phyloP scores from a whole-genome alignment of 805 yeast genomes.

The Candida xyloterini region DNA sequence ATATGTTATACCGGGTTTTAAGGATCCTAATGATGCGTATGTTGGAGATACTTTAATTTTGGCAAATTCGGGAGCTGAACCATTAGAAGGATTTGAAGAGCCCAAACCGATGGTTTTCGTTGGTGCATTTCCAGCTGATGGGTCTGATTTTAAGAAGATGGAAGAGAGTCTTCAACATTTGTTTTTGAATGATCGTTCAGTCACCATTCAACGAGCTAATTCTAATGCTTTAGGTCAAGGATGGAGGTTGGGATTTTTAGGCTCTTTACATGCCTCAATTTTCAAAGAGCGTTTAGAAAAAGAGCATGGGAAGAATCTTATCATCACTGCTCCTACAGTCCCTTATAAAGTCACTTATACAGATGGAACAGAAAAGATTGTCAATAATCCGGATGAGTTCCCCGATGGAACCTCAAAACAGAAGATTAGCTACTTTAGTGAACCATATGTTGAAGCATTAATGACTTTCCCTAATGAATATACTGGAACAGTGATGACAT shows the following conservation, averaged over 20 bases:
- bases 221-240: slow-evolving; percentile 96
- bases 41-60: slow-evolving; percentile 88
- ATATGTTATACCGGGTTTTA: slow-evolving; percentile 93
- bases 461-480: slow-evolving; percentile 92
- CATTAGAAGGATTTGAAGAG: slow-evolving; percentile 93
- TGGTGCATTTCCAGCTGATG: slow-evolving; percentile 97
- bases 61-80: slow-evolving; percentile 56
- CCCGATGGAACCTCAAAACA: slow-evolving; percentile 55
- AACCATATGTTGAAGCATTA: slow-evolving; percentile 86
- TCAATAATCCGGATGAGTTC: slow-evolving; percentile 91
- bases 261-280: slow-evolving; percentile 92
- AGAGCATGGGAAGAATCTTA: slow-evolving; percentile 90
- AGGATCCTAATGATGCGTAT: slow-evolving; percentile 76
- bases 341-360: slow-evolving; percentile 76
- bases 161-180: slow-evolving; percentile 88
- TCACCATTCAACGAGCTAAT: slow-evolving; percentile 82
- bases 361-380: slow-evolving; percentile 60
- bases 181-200: slow-evolving; percentile 89
- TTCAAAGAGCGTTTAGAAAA: slow-evolving; percentile 88
- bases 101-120: slow-evolving; percentile 98
- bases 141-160: slow-evolving; percentile 80
- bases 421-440: slow-evolving; percentile 54
- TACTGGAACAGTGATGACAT: slow-evolving; percentile 78
- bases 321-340: slow-evolving; percentile 93
- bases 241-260: slow-evolving; percentile 94